phyloP scores from a whole-genome alignment of 306 rosid species.

The Fagus crenata region DNA sequence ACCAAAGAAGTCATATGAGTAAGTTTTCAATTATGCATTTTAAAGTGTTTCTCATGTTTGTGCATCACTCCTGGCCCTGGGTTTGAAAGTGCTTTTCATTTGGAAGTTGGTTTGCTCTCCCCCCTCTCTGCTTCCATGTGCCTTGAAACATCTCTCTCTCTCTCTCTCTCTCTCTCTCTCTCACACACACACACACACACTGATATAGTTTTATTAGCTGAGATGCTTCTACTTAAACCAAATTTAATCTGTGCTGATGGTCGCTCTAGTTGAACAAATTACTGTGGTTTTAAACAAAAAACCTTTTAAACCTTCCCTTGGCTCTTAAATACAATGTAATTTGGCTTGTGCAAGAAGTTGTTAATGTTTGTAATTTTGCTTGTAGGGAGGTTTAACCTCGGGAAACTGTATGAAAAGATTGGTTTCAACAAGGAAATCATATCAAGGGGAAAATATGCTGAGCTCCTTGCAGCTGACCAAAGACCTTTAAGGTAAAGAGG shows the following conservation, averaged over 20 bases:
- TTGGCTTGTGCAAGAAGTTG: slow-evolving; percentile 16
- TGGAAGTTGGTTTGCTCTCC: neutral
- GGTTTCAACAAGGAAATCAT: slow-evolving; percentile 92
- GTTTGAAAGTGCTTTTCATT: neutral
- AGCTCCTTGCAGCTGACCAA: slow-evolving; percentile 86
- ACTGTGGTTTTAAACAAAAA: neutral
- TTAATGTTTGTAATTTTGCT: slow-evolving; percentile 31
- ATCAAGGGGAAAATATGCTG: slow-evolving; percentile 90
- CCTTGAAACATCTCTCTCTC: neutral
- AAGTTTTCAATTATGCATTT: neutral
- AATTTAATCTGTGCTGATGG: neutral
- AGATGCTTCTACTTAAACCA: neutral
- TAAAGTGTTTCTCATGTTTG: neutral
- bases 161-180: too few species aligned
- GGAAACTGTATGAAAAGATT: slow-evolving; percentile 88
- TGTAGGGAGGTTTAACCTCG: slow-evolving; percentile 78
- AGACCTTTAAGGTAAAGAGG: slow-evolving; percentile 73
- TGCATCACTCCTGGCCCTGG: neutral
- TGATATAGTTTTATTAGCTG: neutral
- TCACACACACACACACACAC: neutral
- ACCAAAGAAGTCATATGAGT: neutral
- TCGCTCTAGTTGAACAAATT: neutral
- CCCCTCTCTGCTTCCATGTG: neutral
- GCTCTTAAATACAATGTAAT: neutral
- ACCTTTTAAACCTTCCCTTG: neutral